Evolutionary conservation across 805 yeast genomes (phyloP).

Genomic region (Myxozyma nipponensis): DNA sequence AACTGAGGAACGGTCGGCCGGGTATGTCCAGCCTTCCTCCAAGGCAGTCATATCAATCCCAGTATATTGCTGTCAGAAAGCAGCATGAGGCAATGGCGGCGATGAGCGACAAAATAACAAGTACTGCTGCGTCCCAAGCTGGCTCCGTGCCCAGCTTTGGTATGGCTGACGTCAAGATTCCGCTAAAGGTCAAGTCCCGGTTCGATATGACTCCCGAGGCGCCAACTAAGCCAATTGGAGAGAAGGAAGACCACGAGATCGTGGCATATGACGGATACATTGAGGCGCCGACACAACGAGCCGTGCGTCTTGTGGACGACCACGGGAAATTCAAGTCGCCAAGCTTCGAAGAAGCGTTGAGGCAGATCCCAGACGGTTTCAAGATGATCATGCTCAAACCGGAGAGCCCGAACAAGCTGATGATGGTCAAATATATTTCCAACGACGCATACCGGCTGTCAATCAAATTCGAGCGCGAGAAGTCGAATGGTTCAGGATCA

Average conservation of each 20-base stretch:
- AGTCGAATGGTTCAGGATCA: neutral
- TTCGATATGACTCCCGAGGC: neutral
- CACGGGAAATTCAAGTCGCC: neutral
- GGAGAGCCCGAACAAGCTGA: neutral
- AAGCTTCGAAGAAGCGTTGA: neutral
- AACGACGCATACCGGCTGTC: neutral
- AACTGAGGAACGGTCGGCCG: neutral
- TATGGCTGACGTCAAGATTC: no score
- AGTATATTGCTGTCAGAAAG: neutral
- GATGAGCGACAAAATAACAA: neutral
- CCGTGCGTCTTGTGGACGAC: constrained; percentile 2
- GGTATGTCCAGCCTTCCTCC: neutral
- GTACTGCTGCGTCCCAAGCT: neutral
- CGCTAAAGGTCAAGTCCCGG: neutral
- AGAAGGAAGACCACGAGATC: neutral
- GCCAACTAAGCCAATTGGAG: neutral
- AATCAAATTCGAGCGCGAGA: neutral
- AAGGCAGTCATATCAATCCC: neutral
- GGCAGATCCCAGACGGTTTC: neutral
- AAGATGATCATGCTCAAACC: neutral
- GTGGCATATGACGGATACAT: neutral
- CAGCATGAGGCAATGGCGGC: neutral
- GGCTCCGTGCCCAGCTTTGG: neutral
- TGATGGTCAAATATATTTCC: neutral
- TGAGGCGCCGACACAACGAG: neutral